Conservation (phyloP, 441 rosid genomes). For the Viola pubescens region DNA sequence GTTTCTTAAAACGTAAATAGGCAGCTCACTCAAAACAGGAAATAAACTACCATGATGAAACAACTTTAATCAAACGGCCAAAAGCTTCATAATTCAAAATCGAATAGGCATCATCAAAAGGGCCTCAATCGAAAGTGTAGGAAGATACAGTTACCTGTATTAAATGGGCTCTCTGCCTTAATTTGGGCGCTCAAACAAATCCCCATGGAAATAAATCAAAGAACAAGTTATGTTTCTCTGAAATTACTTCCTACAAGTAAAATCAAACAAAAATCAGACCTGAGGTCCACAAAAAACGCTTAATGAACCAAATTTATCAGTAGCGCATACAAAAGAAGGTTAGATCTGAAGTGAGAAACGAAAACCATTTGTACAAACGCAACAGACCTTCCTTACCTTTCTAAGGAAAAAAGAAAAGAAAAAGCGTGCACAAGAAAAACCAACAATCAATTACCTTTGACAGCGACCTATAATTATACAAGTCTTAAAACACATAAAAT, state of each 20-base stretch:
- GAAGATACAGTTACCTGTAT: slow-evolving; percentile 40
- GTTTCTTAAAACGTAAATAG: no score
- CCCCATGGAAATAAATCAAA: slow-evolving; percentile 51
- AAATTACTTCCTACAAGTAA: slow-evolving; percentile 26
- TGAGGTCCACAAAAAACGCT: slow-evolving; percentile 6
- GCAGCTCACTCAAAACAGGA: slow-evolving; percentile 1
- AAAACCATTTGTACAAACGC: not conserved
- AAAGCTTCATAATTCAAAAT: no score
- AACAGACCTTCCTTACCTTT: slow-evolving; percentile 9
- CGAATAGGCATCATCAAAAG: no score
- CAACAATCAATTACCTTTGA: not conserved
- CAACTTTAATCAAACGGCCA: no score
- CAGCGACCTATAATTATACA: not conserved
- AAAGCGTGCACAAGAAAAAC: slow-evolving; percentile 1
- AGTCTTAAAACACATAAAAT: slow-evolving; percentile 3
- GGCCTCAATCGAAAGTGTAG: no score
- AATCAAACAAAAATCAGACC: slow-evolving; percentile 6
- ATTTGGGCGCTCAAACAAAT: slow-evolving; percentile 76
- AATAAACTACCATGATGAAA: slow-evolving; percentile 4
- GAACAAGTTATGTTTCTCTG: slow-evolving; percentile 15
- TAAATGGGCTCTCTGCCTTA: slow-evolving; percentile 77
- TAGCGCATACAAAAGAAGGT: slow-evolving; percentile 9
- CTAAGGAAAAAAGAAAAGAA: not conserved
- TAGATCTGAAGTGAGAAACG: slow-evolving; percentile 23
- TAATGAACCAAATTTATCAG: slow-evolving; percentile 15